Evolutionary conservation across 352 stramenopile species (phyloP).

Genomic region (Pythium rhizo-oryzae): DNA sequence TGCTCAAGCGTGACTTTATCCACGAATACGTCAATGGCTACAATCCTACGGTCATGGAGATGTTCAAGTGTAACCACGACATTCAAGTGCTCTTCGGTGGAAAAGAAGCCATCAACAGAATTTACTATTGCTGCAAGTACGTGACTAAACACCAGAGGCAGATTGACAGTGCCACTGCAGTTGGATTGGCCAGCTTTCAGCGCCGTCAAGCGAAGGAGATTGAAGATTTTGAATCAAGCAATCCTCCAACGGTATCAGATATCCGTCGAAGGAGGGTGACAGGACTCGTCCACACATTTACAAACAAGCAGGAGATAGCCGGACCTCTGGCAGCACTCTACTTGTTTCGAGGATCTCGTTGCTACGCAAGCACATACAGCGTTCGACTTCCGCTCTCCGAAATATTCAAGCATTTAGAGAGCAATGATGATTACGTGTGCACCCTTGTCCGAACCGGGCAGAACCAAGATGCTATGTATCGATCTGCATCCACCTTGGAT

Average conservation of each 20-base stretch:
- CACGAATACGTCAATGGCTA: constrained; percentile 23
- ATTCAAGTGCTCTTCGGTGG: constrained; percentile 4
- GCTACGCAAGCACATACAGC: not conserved
- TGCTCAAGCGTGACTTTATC: not conserved
- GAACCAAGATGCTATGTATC: constrained; percentile 4
- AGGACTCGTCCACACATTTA: constrained; percentile 1
- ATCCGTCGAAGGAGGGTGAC: constrained; percentile 6
- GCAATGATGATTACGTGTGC: constrained; percentile 1
- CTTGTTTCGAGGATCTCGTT: not conserved
- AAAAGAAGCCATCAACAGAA: constrained; percentile 14
- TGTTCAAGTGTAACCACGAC: constrained; percentile 28
- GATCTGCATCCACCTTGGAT: not conserved
- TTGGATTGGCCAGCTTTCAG: constrained; percentile 16
- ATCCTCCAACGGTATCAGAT: not conserved
- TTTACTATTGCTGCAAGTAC: constrained; percentile 24
- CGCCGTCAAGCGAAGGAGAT: constrained; percentile 2
- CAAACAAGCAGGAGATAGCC: constrained; percentile 4
- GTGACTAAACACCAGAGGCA: constrained; percentile 16
- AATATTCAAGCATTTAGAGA: not conserved
- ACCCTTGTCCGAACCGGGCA: constrained; percentile 3
- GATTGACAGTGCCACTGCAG: constrained; percentile 1
- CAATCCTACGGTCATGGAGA: constrained; percentile 12
- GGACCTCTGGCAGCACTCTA: not conserved
- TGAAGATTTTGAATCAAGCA: constrained; percentile 7
- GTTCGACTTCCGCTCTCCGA: not conserved